phyloP scores from a whole-genome alignment of 768 basidiomycete species.

The Phanerodontia chrysosporium region DNA sequence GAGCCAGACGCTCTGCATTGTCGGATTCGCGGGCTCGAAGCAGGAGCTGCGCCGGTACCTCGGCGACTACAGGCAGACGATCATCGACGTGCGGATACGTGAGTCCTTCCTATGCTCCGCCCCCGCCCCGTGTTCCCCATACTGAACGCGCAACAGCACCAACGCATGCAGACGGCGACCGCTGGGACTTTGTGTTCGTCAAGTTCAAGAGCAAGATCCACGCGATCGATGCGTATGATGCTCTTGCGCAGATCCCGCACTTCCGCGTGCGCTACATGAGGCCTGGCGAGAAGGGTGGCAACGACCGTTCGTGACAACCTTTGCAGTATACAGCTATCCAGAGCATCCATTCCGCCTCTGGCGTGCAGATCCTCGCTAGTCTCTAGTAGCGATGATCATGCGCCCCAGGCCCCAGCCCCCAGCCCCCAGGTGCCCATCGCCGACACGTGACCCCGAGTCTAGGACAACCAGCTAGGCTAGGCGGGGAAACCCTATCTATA shows the following conservation, averaged over 20 bases:
- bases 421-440: too few species aligned
- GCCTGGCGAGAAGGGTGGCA: background rate
- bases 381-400: too few species aligned
- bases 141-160: background rate
- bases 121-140: background rate
- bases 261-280: background rate
- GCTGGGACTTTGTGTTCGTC: constrained; percentile 1
- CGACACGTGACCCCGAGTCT: too few species aligned
- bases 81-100: background rate
- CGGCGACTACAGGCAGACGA: background rate
- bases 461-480: too few species aligned
- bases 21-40: background rate
- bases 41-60: background rate
- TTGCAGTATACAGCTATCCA: too few species aligned
- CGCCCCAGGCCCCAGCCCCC: too few species aligned
- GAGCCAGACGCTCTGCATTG: background rate
- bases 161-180: background rate
- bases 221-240: background rate
- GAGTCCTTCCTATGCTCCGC: background rate
- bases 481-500: too few species aligned
- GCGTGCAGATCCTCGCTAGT: too few species aligned
- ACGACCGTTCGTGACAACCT: background rate
- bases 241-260: background rate
- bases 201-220: background rate
- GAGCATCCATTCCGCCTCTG: too few species aligned